These are phyloP conservation scores for Daldinia eschscholtzii DNA, from an alignment of 2,329 filamentous ascomycete species.

Conservation along the genomic window DNA sequence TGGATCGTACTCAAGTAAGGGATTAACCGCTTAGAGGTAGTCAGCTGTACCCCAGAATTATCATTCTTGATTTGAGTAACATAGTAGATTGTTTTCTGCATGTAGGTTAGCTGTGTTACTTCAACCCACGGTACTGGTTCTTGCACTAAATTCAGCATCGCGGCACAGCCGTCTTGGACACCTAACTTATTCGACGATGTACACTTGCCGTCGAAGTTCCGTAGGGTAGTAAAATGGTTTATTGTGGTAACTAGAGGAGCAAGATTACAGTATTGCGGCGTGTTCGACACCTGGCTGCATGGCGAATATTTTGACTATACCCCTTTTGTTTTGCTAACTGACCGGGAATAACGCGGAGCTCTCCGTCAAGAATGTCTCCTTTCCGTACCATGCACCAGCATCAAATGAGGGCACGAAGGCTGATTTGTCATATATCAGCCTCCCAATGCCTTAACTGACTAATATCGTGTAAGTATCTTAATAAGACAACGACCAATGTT, in stretches of 20 bases:
- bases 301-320: not conserved
- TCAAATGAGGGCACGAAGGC: not conserved
- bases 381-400: not conserved
- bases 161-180: not conserved
- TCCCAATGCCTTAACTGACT: not conserved
- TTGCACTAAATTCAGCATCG: not conserved
- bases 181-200: no score
- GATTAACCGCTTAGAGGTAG: not conserved
- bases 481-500: not conserved
- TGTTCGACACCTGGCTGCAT: not conserved
- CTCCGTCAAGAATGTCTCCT: not conserved
- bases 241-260: no score
- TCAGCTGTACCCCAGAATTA: conserved; percentile 5
- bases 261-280: no score
- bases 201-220: no score
- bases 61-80: not conserved
- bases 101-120: not conserved
- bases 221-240: no score
- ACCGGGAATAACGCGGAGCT: not conserved
- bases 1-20: not conserved
- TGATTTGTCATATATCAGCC: not conserved
- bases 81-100: not conserved
- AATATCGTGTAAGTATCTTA: not conserved
- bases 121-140: not conserved
- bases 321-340: not conserved